Evolutionary conservation across 768 basidiomycete genomes (phyloP), one percentile per base, ranked within the genome.

Genomic region (Lentinus brumalis): DNA sequence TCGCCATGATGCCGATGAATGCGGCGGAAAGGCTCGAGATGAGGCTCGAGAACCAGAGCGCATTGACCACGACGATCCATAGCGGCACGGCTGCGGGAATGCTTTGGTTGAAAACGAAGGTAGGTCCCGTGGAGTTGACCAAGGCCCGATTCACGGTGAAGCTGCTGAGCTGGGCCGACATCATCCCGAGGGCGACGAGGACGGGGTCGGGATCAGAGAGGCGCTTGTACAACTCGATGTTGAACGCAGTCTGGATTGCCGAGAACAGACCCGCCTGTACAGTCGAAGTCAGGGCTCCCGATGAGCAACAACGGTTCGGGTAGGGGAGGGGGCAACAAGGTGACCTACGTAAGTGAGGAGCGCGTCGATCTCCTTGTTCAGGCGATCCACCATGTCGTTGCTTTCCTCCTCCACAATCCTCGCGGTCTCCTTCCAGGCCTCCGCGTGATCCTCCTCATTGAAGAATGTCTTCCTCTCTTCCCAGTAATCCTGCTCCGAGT

Each of bases 1-100:
- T 56, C 50, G 58, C 50, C 26, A 60, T 46, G 7, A 57, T 61
- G 1, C 64, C 66, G 5, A 65, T 21, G 39, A 57, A 53, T 1
- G 64, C 64, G n/a, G 64, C 47, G 11, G 55, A 21, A 8, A 65
- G 52, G n/a, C 52, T 53, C 47, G 41, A 52, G 10, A 65, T 40
- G 29, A 65, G 57, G 35, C 60, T 54, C 1, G 60, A 35, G 35
- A 65, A 59, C 64, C 64, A 65, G 9, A 65, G 52, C 16, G 32
- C 16, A 47, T 65, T 65, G 47, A 62, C 40, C 12, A 46, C 51
- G 11, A 64, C 49, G 40, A 18, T 47, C 9, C 44, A 38, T 12
- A 29, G 7, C 5, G 61, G 30, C 29, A 15, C 50, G 12, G 15
- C 26, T 30, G 50, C 9, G 29, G 50, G 4, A 7, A 30, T 4